Base-by-base conservation (phyloP, 106 monocot genomes). In the Chionographis japonica region DNA sequence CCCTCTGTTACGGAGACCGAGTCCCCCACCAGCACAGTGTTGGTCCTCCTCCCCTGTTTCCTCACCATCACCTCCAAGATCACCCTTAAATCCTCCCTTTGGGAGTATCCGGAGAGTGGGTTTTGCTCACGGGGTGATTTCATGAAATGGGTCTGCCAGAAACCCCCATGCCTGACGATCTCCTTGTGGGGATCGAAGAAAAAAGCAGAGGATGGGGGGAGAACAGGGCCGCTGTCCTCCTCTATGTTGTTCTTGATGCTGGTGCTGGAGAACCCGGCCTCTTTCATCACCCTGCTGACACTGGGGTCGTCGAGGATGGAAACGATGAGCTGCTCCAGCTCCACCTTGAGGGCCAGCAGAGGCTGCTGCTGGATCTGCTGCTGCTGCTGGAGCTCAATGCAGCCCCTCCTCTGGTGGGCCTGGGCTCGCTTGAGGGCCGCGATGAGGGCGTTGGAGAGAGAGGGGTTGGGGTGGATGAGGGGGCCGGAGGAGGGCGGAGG, bases 221-320 rank as follows among this genome's bases (percentile, higher is more conserved):
- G 3, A n/a, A 37, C 8, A 9, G 15, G 4, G 39, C 37, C 40
- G 69, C 70, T 60, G 4, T 83, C 76, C 41, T 89, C 91, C 50
- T 91, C 95, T 2, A 95, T 58, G 72, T 81, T 88, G 41, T 68
- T 79, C 71, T 95, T 95, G 62, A 95, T 81, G 15, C 62, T 68
- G 60, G 86, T 80, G 71, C 95, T 95, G n/a, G 91, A 95, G 76
- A 91, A 95, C 3, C 95, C 95, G 40, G 91, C 95, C 78, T 95
- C 95, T 52, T 80, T 82, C 95, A 95, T 95, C n/a, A 95, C 95
- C 61, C 95, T 82, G 68, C 95, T 95, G 9, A 95, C 95, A 63
- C 95, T 91, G 18, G 95, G 95, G 61, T 95, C 95, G 36, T 95
- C 95, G 8, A 95, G 72, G 38, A 95, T 91, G 62, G 95, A 95